Percentiles rank a stretch among this genome's conserved stretches.
Evolutionary conservation across 805 yeast species (phyloP).

Genomic region (Maudiozyma barnettii): DNA sequence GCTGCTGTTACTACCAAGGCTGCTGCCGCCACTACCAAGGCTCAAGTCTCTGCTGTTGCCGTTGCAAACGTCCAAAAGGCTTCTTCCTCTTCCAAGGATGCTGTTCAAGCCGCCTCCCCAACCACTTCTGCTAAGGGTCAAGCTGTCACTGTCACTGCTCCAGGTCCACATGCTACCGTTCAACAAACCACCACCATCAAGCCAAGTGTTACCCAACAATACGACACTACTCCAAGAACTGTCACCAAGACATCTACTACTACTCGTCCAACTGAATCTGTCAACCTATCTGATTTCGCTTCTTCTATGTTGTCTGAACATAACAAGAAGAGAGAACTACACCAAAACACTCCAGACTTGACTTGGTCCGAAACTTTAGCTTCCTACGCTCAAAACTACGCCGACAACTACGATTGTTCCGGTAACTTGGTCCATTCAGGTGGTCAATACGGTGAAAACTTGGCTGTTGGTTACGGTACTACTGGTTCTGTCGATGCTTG

Average conservation of each 20-base stretch:
- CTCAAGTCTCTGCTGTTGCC: conserved; percentile 17
- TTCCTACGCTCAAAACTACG: conserved; percentile 42
- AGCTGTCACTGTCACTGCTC: conserved; percentile 9
- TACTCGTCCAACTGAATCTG: conserved; percentile 7
- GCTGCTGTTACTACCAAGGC: conserved; percentile 5
- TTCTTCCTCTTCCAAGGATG: conserved; percentile 16
- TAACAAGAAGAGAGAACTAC: conserved; percentile 44
- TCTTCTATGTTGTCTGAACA: conserved; percentile 46
- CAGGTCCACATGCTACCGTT: conserved; percentile 9
- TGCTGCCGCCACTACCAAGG: conserved; percentile 6
- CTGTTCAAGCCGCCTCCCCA: conserved; percentile 17
- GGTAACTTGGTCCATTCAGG: conserved; percentile 56
- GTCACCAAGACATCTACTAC: conserved; percentile 7
- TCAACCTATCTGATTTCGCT: conserved; percentile 18
- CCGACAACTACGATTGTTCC: conserved; percentile 41
- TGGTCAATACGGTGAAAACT: conserved; percentile 59
- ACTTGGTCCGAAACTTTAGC: conserved; percentile 41
- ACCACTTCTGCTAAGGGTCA: conserved; percentile 3
- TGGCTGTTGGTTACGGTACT: conserved; percentile 53
- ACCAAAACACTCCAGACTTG: conserved; percentile 27
- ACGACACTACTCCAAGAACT: conserved; percentile 4
- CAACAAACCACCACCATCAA: conserved; percentile 7
- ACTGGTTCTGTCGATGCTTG: conserved; percentile 52
- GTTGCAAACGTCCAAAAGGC: conserved; percentile 10
- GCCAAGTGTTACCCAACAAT: conserved; percentile 4